Base-by-base conservation (phyloP, 177 flowering plant genomes). In the Vitis hybrid region DNA sequence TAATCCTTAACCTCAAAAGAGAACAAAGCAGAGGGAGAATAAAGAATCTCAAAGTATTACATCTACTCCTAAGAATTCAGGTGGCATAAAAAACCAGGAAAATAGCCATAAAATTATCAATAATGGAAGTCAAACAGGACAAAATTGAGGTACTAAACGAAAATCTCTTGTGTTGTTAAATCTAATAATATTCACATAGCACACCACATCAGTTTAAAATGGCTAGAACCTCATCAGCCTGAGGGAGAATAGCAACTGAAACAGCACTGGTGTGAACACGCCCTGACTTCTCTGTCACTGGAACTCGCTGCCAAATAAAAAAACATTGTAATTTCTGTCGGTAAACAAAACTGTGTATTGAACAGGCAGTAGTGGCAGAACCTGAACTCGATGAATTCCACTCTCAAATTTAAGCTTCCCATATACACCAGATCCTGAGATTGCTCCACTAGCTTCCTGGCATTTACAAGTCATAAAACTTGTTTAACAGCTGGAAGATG, bases 351-450 rank as follows among this genome's bases (percentile, higher is more conserved):
- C 5, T 10, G 30, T 32, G 8, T 14, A 5, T 51, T 13, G 32
- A 18, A 57, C 3, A 10, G 58, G 60, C 4, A 23, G n/a, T 18
- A 48, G 54, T 6, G 34, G 45, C 45, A 40, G 61, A 62, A 91
- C 99, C 97, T 94, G 99, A 69, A 95, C 99, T 84, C 99, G 84
- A 74, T 95, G 99, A 72, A 93, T 84, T 69, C 99, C 99, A 84
- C 99, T 93, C 85, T 95, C 99, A 82, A 91, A 95, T 82, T 95
- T 93, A 23, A 95, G 90, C 78, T 85, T 93, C 71, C 99, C 99
- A 78, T 80, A 95, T 14, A 83, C 94, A 56, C 82, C 89, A 68
- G 79, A 74, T 59, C 99, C 99, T 49, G 91, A 84, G 65, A 95
- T 89, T 77, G 97, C 87, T 56, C 92, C 99, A 81, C 91, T 93